phyloP scores from a whole-genome alignment of 306 rosid genomes.

The Pterocarpus santalinus region DNA sequence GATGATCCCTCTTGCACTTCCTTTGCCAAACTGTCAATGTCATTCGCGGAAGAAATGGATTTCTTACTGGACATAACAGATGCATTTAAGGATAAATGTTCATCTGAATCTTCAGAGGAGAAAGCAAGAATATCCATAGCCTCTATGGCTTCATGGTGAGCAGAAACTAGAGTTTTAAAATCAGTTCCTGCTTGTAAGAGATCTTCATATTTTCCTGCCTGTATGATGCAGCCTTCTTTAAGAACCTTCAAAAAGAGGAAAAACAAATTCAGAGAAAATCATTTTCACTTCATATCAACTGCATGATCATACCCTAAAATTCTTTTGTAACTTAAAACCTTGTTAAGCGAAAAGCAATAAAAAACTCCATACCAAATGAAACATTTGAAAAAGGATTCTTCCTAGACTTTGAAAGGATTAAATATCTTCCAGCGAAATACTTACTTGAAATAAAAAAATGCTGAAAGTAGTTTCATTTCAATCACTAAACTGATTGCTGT shows the following conservation, averaged over 20 bases:
- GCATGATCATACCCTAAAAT: too few species aligned
- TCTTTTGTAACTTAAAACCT: constrained; percentile 1
- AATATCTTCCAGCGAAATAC: constrained; percentile 3
- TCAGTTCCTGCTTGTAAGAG: constrained; percentile 98
- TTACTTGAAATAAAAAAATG: not conserved
- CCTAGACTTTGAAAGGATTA: constrained; percentile 16
- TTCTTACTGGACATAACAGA: constrained; percentile 60
- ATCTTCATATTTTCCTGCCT: constrained; percentile 95
- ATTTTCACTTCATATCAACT: constrained; percentile 32
- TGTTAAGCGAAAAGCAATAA: constrained; percentile 11
- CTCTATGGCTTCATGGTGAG: constrained; percentile 99
- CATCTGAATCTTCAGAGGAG: constrained; percentile 93
- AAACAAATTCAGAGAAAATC: constrained; percentile 38
- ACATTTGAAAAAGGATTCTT: constrained; percentile 12
- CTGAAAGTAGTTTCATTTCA: constrained; percentile 4
- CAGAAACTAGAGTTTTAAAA: constrained; percentile 87
- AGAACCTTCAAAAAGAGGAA: constrained; percentile 75
- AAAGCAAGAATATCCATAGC: constrained; percentile 96
- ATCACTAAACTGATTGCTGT: not conserved
- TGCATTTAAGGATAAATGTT: constrained; percentile 64
- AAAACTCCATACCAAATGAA: constrained; percentile 15
- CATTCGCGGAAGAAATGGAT: constrained; percentile 56
- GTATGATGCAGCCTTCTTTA: constrained; percentile 86
- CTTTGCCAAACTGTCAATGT: constrained; percentile 77
- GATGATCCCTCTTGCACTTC: constrained; percentile 89